phyloP scores from a whole-genome alignment of 345 rosid species.

The Salix caprea region DNA sequence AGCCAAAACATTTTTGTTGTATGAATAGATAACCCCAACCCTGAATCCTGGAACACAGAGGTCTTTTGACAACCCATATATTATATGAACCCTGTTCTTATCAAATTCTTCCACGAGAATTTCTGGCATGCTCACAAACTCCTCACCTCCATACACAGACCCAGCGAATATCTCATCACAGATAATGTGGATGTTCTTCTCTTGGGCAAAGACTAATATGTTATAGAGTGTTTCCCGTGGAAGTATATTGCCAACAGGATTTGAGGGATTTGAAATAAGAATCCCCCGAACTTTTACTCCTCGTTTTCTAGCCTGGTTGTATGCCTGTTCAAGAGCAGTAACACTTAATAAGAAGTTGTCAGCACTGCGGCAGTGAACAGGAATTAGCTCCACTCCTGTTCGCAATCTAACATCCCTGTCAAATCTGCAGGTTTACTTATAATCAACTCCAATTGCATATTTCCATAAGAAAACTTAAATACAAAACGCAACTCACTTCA shows the following conservation, averaged over 20 bases:
- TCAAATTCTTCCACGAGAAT: slow-evolving; percentile 60
- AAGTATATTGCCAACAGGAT: slow-evolving; percentile 80
- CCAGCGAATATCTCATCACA: slow-evolving; percentile 90
- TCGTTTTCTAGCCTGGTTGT: slow-evolving; percentile 73
- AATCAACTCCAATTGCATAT: slow-evolving; percentile 5
- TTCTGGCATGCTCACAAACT: slow-evolving; percentile 85
- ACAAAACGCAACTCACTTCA: not conserved
- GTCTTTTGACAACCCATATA: slow-evolving; percentile 87
- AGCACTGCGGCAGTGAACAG: slow-evolving; percentile 81
- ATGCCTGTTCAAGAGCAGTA: slow-evolving; percentile 74
- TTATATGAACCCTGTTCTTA: slow-evolving; percentile 72
- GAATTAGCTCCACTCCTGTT: slow-evolving; percentile 81
- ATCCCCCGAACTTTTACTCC: slow-evolving; percentile 73
- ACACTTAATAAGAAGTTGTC: slow-evolving; percentile 63
- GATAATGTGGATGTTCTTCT: slow-evolving; percentile 79
- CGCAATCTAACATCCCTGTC: slow-evolving; percentile 75
- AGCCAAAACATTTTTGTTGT: slow-evolving; percentile 55
- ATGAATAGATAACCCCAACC: slow-evolving; percentile 75
- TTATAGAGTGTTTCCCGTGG: slow-evolving; percentile 53
- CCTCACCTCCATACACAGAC: slow-evolving; percentile 56
- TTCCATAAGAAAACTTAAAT: not conserved
- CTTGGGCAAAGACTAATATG: slow-evolving; percentile 61
- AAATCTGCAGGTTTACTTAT: slow-evolving; percentile 53
- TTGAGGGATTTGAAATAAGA: slow-evolving; percentile 76
- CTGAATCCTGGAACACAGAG: slow-evolving; percentile 82